phyloP scores from a whole-genome alignment of 129 eudicot genomes.

The Helianthus tuberosus region DNA sequence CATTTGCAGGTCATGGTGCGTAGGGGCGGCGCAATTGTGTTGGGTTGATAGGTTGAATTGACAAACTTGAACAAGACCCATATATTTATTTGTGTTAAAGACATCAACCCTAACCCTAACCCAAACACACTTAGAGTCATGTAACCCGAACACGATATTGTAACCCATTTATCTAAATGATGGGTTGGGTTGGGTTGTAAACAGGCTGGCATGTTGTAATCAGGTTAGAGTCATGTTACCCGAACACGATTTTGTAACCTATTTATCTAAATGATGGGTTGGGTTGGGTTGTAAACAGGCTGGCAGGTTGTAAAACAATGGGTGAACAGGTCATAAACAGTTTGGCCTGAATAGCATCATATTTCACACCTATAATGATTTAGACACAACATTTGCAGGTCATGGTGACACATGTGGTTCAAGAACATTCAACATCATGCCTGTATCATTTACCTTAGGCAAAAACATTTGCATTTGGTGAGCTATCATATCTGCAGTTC shows the following conservation, averaged over 20 bases:
- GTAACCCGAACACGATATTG: background rate
- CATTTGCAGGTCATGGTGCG: background rate
- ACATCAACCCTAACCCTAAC: background rate
- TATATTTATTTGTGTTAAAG: background rate
- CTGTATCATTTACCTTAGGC: slow-evolving; percentile 51
- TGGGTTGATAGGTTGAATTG: background rate
- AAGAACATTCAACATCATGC: background rate
- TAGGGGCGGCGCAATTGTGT: background rate
- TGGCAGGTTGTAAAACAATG: background rate
- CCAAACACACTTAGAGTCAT: background rate
- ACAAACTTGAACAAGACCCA: background rate
- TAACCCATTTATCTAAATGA: background rate
- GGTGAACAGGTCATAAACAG: background rate
- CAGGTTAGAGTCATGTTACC: too few relatives aligned
- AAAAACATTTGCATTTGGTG: slow-evolving; percentile 47
- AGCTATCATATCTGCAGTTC: slow-evolving; percentile 57
- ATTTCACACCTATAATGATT: background rate
- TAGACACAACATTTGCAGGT: slow-evolving; percentile 12
- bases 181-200: background rate
- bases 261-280: too few relatives aligned
- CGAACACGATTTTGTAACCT: too few relatives aligned
- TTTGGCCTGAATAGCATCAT: background rate
- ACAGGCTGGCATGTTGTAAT: background rate
- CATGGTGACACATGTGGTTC: background rate
- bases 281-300: too few relatives aligned